phyloP scores from a whole-genome alignment of 2,329 filamentous ascomycete species.

The Chaetomium sp. region DNA sequence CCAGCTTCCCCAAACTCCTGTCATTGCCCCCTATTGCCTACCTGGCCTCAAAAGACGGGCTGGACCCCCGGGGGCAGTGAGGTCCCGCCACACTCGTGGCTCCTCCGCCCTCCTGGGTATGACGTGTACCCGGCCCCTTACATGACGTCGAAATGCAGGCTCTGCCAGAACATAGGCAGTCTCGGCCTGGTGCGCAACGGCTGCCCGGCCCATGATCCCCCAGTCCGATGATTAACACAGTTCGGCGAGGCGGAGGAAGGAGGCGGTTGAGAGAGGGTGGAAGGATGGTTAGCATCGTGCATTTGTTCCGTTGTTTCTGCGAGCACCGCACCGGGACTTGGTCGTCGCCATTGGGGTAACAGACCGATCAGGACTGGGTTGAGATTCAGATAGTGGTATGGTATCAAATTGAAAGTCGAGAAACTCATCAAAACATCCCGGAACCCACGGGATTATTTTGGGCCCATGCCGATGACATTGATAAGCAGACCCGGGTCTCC shows the following conservation, averaged over 20 bases:
- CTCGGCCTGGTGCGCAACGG: background rate
- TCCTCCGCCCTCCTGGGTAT: background rate
- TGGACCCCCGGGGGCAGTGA: background rate
- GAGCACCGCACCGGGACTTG: too few relatives aligned
- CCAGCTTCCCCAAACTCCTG: background rate
- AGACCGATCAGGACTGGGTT: too few relatives aligned
- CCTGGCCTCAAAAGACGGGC: background rate
- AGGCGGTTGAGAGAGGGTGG: background rate
- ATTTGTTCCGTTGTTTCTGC: too few relatives aligned
- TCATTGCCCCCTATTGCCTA: background rate
- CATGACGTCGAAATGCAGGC: background rate
- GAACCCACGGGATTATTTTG: background rate
- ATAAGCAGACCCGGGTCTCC: background rate
- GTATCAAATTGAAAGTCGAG: background rate
- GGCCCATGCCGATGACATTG: background rate
- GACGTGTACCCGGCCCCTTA: background rate
- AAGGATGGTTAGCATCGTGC: background rate
- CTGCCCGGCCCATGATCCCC: background rate
- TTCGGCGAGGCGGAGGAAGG: too few relatives aligned
- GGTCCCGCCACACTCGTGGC: background rate
- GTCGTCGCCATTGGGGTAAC: too few relatives aligned
- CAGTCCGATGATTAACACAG: too few relatives aligned
- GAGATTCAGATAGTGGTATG: too few relatives aligned
- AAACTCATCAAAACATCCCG: background rate
- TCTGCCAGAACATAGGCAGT: background rate